Evolutionary conservation across 2,329 filamentous ascomycete species (phyloP).

Genomic region (Colletotrichum sp.): DNA sequence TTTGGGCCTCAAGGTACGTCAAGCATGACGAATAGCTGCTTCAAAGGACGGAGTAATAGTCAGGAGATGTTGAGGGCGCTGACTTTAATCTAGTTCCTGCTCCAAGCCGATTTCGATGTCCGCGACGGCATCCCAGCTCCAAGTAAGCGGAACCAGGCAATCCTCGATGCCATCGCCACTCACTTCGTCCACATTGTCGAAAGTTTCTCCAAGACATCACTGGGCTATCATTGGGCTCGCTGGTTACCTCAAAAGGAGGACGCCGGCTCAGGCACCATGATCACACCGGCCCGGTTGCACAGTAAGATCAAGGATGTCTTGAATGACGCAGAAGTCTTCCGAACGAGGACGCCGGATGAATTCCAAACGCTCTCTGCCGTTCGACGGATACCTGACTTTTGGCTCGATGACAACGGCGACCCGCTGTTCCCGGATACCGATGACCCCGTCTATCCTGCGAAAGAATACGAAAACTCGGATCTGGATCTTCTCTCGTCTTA

Average conservation of each 20-base stretch:
- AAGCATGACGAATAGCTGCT: background rate
- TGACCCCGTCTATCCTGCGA: background rate
- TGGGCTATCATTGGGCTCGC: background rate
- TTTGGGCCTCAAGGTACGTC: background rate
- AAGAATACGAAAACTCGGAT: background rate
- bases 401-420: background rate
- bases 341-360: background rate
- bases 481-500: background rate
- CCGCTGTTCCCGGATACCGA: background rate
- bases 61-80: background rate
- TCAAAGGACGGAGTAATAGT: background rate
- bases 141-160: conserved; percentile 41
- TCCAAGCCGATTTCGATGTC: conserved; percentile 57
- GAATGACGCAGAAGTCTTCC: background rate
- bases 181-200: conserved; percentile 20
- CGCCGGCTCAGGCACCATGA: background rate
- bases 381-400: background rate
- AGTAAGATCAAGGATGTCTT: background rate
- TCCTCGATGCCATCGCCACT: conserved; percentile 35
- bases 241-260: background rate
- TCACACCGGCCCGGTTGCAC: background rate
- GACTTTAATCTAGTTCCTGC: conserved; percentile 39
- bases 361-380: background rate
- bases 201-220: background rate
- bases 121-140: conserved; percentile 44